Evolutionary conservation across 2,329 filamentous ascomycete genomes (phyloP), one percentile per base, ranked within the genome.

Genomic region (Laburnicola sp.): DNA sequence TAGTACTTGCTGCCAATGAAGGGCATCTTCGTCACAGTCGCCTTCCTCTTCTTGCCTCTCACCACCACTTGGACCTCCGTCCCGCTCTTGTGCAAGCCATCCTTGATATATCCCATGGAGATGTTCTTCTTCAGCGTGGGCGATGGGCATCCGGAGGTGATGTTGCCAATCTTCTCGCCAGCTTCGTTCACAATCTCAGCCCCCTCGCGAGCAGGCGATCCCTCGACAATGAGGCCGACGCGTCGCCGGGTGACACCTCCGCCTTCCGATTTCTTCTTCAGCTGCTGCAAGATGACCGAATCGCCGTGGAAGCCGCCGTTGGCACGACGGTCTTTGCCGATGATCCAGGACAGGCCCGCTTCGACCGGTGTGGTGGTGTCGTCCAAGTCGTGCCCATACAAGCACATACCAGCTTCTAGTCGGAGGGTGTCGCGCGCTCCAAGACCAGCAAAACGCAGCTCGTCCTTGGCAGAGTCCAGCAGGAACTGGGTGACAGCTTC

Each of bases 381-480:
- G 71, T 95, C 86, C 32, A 99, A 83, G 73, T 99, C 94, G 76
- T 97, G 91, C n/a, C 94, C 94, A 76, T 99, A 99, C n/a, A 99
- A 82, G 74, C 94, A 99, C 93, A 99, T 96, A 54, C 94, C 94
- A 0, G 94, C 94, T 77, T 99, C 94, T 27, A 99, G 85, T 40
- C 94, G 86, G 53, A 99, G 84, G 55, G 88, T 95, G 74, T 99
- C 94, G 58, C 94, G 85, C 2, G 94, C 91, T 7, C 92, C 94
- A 0, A 99, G 82, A 2, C 94, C 94, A 2, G 93, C 91, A 39
- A 96, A 82, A 66, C 88, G 87, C 11, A 96, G 78, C 8, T 86
- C 83, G 25, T 86, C 86, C 37, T 78, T 74, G 0, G 79, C 78
- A 28, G 82, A 77, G 35, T 80, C 72, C 40, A 96, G 82, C 23